Evolutionary conservation across 306 rosid species (phyloP), one percentile per base, ranked within the genome.

Genomic region (Sesbania bispinosa): DNA sequence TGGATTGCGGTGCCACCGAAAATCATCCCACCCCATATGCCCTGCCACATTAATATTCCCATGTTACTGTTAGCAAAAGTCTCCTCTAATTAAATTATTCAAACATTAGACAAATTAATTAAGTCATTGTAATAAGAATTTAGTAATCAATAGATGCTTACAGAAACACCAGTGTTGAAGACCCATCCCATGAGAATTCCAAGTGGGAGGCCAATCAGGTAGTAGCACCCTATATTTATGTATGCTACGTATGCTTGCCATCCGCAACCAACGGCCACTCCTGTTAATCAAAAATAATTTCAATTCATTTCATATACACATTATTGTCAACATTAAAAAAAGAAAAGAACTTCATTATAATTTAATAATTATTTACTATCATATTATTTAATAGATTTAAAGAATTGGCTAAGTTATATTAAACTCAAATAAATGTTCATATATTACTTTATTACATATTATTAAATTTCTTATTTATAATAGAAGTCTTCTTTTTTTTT

Each of bases 21-120:
- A n/a, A 90, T 85, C 97, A 90, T 88, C 8, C 95, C 92, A 18
- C 86, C 88, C 97, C 97, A 90, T 0, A 88, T 77, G 19, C 92
- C 97, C 94, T 90, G 81, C 24, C 46, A 21, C 36, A 18, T 3
- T 2, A 11, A 7, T 11, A n/a, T n/a, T n/a, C n/a, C n/a, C n/a
- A n/a, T n/a, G n/a, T n/a, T n/a, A n/a, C n/a, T n/a, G n/a, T n/a
- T n/a, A n/a, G n/a, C n/a, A n/a, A n/a, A n/a, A n/a, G n/a, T n/a
- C n/a, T n/a, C n/a, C n/a, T n/a, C n/a, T n/a, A n/a, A n/a, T n/a
- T n/a, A n/a, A n/a, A 14, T 21, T 47, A 21, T 35, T 32, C 14
- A 67, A 30, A 50, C 47, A 18, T 13, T 7, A 24, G 15, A 64
- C 0, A 47, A 20, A 30, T 10, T 33, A 19, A 61, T 23, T 52